Evolutionary conservation across 2,329 filamentous ascomycete species (phyloP).

Genomic region (Xylaria sp.): DNA sequence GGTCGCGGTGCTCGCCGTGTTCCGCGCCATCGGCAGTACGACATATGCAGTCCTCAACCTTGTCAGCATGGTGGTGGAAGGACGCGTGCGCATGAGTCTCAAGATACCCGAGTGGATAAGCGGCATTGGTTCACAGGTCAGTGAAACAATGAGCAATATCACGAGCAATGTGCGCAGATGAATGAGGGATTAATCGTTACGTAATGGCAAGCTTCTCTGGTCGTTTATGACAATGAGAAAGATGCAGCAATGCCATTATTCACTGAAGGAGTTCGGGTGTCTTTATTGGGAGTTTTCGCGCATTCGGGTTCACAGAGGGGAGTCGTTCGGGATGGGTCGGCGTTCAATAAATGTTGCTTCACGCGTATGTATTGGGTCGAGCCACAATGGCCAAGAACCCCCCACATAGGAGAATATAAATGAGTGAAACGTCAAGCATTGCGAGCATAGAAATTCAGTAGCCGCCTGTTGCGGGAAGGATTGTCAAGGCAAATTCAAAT

Average conservation of each 20-base stretch:
- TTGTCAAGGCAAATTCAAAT: background rate
- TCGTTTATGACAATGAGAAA: background rate
- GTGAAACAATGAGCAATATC: constrained; percentile 53
- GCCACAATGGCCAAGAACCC: background rate
- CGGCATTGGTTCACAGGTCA: constrained; percentile 53
- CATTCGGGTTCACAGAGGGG: background rate
- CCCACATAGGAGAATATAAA: background rate
- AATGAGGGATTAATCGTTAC: background rate
- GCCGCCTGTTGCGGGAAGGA: background rate
- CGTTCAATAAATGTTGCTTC: background rate
- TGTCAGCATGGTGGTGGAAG: constrained; percentile 85
- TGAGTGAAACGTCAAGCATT: background rate
- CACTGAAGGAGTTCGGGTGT: no score
- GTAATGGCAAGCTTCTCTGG: background rate
- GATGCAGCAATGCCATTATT: no score
- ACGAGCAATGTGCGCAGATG: constrained; percentile 49
- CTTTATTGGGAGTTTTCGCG: constrained; percentile 3
- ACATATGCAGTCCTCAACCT: constrained; percentile 84
- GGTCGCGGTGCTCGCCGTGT: constrained; percentile 83
- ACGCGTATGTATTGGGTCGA: constrained; percentile 3
- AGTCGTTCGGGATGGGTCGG: no score
- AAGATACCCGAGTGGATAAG: constrained; percentile 54
- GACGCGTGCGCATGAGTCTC: constrained; percentile 68
- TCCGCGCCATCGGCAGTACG: constrained; percentile 82
- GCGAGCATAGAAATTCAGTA: background rate